These are phyloP conservation scores for Thymus mandschuricus DNA, from an alignment of 257 asterid genomes.

Conservation along the genomic window DNA sequence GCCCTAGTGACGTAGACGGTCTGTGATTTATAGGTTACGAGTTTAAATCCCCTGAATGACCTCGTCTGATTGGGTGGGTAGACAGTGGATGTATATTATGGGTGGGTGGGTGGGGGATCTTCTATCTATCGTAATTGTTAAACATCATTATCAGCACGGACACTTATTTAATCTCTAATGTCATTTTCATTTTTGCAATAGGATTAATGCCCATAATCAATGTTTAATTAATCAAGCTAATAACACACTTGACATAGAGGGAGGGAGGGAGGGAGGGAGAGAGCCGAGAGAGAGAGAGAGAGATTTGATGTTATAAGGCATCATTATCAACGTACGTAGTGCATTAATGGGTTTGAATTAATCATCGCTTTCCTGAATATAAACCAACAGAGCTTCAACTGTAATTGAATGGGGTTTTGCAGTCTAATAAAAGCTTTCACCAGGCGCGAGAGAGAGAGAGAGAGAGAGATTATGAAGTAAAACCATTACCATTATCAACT, in stretches of 20 bases:
- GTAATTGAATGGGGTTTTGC: slow-evolving; percentile 8
- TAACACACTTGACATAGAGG: not conserved
- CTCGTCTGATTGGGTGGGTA: too few relatives aligned
- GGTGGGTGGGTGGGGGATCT: not conserved
- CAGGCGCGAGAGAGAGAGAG: not conserved
- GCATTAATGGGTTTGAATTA: not conserved
- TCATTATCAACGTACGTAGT: not conserved
- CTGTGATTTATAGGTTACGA: too few relatives aligned
- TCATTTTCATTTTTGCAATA: not conserved
- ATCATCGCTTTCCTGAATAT: not conserved
- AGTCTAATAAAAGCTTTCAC: slow-evolving; percentile 9
- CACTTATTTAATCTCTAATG: slow-evolving; percentile 1
- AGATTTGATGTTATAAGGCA: not conserved
- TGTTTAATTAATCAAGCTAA: not conserved
- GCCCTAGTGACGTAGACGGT: too few relatives aligned
- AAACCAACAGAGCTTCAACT: not conserved
- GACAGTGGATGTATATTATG: too few relatives aligned
- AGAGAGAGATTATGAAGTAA: not conserved
- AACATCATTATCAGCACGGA: slow-evolving; percentile 22
- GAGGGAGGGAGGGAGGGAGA: not conserved
- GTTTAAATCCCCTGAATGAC: too few relatives aligned
- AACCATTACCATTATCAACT: not conserved
- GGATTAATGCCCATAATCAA: not conserved
- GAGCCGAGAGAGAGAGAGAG: not conserved
- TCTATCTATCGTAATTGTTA: not conserved